Evolutionary conservation across 306 rosid genomes (phyloP).

Genomic region (Quercus alba): DNA sequence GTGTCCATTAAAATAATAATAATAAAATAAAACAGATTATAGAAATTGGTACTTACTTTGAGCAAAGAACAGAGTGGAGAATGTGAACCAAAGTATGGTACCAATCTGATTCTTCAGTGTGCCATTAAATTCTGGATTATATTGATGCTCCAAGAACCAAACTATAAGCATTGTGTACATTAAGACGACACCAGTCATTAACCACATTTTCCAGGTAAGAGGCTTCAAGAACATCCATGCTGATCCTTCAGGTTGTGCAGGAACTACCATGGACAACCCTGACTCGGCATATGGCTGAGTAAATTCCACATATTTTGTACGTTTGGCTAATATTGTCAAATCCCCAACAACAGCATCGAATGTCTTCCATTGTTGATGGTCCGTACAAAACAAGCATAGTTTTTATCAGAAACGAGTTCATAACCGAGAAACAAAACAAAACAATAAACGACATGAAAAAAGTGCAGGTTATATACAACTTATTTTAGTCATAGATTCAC

Average conservation of each 20-base stretch:
- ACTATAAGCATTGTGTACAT: conserved; percentile 51
- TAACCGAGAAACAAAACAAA: neutral
- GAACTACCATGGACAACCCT: conserved; percentile 59
- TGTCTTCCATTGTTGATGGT: too few species aligned
- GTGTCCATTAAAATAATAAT: too few species aligned
- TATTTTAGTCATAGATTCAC: too few species aligned
- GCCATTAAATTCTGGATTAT: conserved; percentile 57
- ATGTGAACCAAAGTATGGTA: conserved; percentile 58
- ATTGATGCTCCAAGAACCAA: conserved; percentile 55
- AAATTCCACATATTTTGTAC: conserved; percentile 52
- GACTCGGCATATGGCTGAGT: conserved; percentile 65
- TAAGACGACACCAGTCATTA: conserved; percentile 32
- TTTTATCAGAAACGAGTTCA: conserved; percentile 3
- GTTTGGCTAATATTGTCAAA: conserved; percentile 39
- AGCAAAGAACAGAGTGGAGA: conserved; percentile 72
- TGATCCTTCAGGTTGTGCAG: conserved; percentile 28
- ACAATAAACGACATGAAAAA: neutral
- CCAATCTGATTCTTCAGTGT: conserved; percentile 47
- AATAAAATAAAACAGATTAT: too few species aligned
- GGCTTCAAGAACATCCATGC: conserved; percentile 66
- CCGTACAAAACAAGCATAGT: neutral
- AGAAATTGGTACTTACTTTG: conserved; percentile 34
- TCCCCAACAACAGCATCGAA: conserved; percentile 62
- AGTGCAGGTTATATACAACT: neutral
- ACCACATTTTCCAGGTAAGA: conserved; percentile 66